These are phyloP conservation scores for Globisporangium recalcitrans DNA, from an alignment of 352 stramenopile genomes.

Conservation along the genomic window DNA sequence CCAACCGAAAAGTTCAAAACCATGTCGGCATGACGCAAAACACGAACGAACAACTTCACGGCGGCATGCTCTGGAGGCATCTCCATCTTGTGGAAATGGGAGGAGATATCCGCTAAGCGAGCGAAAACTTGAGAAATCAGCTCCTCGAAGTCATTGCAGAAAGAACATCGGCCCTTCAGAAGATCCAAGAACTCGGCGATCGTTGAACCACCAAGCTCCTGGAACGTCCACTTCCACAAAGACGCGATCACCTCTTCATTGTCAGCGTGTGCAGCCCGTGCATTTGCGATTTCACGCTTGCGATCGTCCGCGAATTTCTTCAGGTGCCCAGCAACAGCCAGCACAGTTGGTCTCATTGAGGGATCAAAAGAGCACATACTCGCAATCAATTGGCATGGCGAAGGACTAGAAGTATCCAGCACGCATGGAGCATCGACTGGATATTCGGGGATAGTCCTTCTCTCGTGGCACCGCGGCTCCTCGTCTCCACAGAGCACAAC, in stretches of 20 bases:
- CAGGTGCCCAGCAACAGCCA: too few relatives aligned
- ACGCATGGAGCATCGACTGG: too few relatives aligned
- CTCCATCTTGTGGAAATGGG: background rate
- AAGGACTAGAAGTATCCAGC: too few relatives aligned
- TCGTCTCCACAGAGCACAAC: background rate
- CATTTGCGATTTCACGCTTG: too few relatives aligned
- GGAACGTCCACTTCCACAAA: background rate
- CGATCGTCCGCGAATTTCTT: too few relatives aligned
- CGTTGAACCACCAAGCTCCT: background rate
- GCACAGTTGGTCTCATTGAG: too few relatives aligned
- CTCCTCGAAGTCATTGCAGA: background rate
- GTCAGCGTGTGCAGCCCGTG: too few relatives aligned
- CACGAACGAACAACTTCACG: background rate
- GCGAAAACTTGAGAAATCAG: background rate
- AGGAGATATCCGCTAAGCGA: constrained; percentile 2
- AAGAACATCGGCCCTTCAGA: background rate
- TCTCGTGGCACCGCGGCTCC: too few relatives aligned
- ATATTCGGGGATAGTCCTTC: too few relatives aligned
- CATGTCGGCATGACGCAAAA: background rate
- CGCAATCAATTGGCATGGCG: too few relatives aligned
- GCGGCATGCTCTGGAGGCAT: background rate
- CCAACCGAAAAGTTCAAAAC: background rate
- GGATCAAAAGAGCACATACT: too few relatives aligned
- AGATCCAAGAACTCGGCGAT: background rate
- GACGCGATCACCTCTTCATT: background rate